A percentile compares a stretch with the other conserved stretches of the same genome.
These are phyloP conservation scores for Aspergillus sp. DNA, from an alignment of 2,329 filamentous ascomycete genomes.

Conservation along the genomic window DNA sequence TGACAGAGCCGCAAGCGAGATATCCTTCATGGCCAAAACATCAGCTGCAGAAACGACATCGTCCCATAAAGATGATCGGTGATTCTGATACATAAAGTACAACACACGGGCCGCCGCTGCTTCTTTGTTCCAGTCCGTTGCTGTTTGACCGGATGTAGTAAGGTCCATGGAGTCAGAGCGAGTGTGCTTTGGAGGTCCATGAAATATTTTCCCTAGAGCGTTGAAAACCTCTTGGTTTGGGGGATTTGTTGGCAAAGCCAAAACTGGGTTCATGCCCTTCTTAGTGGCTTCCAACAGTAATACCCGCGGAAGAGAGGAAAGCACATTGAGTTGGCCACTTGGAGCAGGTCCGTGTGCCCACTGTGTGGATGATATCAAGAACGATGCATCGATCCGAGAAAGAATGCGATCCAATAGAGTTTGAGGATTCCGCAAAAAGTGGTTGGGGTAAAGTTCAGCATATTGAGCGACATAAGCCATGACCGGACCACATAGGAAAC, in stretches of 20 bases:
- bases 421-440: slow-evolving; percentile 49
- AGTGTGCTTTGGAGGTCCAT: slow-evolving; percentile 46
- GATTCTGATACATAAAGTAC: slow-evolving; percentile 55
- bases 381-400: slow-evolving; percentile 46
- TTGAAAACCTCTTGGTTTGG: slow-evolving; percentile 56
- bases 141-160: slow-evolving; percentile 33
- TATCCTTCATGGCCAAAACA: slow-evolving; percentile 57
- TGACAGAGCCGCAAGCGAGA: slow-evolving; percentile 55
- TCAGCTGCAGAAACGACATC: slow-evolving; percentile 56
- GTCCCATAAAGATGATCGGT: slow-evolving; percentile 53
- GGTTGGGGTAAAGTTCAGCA: slow-evolving; percentile 54
- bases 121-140: slow-evolving; percentile 47
- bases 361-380: slow-evolving; percentile 46
- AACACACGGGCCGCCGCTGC: slow-evolving; percentile 55
- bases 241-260: slow-evolving; percentile 52
- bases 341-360: slow-evolving; percentile 58
- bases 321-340: slow-evolving; percentile 56
- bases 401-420: slow-evolving; percentile 47
- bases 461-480: slow-evolving; percentile 61
- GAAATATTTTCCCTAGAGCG: slow-evolving; percentile 56
- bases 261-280: slow-evolving; percentile 44
- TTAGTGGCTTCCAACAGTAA: slow-evolving; percentile 49
- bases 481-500: slow-evolving; percentile 55
- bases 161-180: slow-evolving; percentile 30
- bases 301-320: slow-evolving; percentile 57